Percentiles rank a stretch among this genome's conserved stretches.
These are phyloP conservation scores for Phytophthora chlamydospora DNA, from an alignment of 352 stramenopile species.

Conservation along the genomic window DNA sequence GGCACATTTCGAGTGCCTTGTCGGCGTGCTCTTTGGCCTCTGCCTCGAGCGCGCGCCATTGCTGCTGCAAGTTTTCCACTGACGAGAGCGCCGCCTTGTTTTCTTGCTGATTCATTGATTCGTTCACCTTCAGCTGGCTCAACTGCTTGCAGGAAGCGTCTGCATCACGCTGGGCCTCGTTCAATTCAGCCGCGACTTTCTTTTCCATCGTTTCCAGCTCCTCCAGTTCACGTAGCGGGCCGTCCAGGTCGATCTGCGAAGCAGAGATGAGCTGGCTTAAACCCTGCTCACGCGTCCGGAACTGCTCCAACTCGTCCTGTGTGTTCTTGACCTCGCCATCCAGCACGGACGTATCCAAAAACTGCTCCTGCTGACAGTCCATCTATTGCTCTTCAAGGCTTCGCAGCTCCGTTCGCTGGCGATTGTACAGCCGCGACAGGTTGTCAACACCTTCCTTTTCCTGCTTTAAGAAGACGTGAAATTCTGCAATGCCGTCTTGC, in stretches of 20 bases:
- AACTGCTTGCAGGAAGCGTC: constrained; percentile 60
- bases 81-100: no score
- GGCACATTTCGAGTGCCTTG: no score
- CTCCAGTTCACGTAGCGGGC: constrained; percentile 50
- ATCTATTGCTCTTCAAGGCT: constrained; percentile 64
- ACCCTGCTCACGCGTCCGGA: constrained; percentile 42
- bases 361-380: constrained; percentile 59
- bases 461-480: constrained; percentile 28
- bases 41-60: no score
- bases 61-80: no score
- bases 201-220: constrained; percentile 46
- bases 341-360: constrained; percentile 67
- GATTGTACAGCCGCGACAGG: constrained; percentile 53
- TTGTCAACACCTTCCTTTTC: constrained; percentile 51
- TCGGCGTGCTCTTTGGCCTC: no score
- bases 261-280: constrained; percentile 52
- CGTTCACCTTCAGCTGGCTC: constrained; percentile 54
- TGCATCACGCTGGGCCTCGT: constrained; percentile 48
- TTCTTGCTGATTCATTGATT: constrained; percentile 52
- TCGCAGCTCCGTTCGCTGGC: constrained; percentile 47
- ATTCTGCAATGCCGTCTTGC: constrained; percentile 43
- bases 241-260: constrained; percentile 60
- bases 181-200: constrained; percentile 36
- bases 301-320: constrained; percentile 42
- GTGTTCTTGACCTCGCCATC: constrained; percentile 61